Evolutionary conservation across 2,329 filamentous ascomycete species (phyloP).

Genomic region (Neoarthrinium moseri): DNA sequence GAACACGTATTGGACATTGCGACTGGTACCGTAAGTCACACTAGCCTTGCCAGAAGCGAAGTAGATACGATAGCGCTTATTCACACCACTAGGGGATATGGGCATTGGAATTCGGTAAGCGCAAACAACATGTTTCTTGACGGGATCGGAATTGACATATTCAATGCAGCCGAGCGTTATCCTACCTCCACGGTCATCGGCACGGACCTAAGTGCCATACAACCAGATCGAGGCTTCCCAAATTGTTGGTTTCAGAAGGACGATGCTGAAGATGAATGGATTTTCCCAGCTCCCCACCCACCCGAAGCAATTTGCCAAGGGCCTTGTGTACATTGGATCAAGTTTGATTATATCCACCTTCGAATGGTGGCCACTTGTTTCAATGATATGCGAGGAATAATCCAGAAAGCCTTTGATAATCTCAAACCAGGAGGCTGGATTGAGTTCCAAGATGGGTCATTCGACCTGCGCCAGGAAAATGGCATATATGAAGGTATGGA

Average conservation of each 20-base stretch:
- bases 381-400: not conserved
- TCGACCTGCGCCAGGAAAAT: not conserved
- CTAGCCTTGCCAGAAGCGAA: too few relatives aligned
- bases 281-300: not conserved
- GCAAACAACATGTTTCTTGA: not conserved
- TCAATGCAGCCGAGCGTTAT: not conserved
- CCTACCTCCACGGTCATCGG: slow-evolving; percentile 3
- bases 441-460: not conserved
- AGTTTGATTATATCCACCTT: slow-evolving; percentile 1
- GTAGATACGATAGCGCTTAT: too few relatives aligned
- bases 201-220: slow-evolving; percentile 8
- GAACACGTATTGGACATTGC: not conserved
- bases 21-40: not conserved
- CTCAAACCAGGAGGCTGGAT: not conserved
- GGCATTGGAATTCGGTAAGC: not conserved
- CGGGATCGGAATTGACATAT: not conserved
- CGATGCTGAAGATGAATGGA: not conserved
- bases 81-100: too few relatives aligned
- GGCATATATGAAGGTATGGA: too few relatives aligned
- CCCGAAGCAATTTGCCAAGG: not conserved
- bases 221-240: not conserved
- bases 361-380: not conserved
- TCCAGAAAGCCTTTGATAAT: not conserved
- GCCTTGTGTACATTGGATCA: not conserved
- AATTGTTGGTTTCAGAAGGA: not conserved